Conservation (phyloP, 805 yeast genomes). For the Ogataea sp. region DNA sequence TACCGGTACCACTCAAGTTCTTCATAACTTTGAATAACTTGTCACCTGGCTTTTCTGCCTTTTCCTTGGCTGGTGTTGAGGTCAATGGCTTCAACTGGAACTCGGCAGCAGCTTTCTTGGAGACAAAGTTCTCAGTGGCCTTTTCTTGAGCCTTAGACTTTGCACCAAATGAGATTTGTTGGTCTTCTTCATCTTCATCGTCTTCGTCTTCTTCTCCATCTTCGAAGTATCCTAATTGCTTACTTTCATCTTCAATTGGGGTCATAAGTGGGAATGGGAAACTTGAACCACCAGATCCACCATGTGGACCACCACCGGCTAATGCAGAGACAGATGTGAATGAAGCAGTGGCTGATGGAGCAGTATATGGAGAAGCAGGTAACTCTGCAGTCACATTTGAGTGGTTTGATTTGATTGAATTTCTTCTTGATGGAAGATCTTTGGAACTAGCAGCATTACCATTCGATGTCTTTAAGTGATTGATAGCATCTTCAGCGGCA, state of each 20-base stretch:
- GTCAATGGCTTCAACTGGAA: conserved; percentile 34
- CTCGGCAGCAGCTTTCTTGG: conserved; percentile 3
- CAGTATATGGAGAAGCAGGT: conserved; percentile 66
- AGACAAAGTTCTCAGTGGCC: conserved; percentile 35
- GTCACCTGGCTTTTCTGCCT: conserved; percentile 37
- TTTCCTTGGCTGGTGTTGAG: conserved; percentile 1
- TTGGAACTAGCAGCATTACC: conserved; percentile 17
- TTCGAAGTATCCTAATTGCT: conserved; percentile 20
- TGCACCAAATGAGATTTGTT: conserved; percentile 52
- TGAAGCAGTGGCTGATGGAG: conserved; percentile 72
- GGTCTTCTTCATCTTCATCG: conserved; percentile 40
- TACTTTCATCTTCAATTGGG: conserved; percentile 26
- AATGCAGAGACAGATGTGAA: conserved; percentile 48
- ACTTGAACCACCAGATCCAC: conserved; percentile 19
- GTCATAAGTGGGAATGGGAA: conserved; percentile 45
- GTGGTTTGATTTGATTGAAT: conserved; percentile 9
- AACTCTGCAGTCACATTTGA: conserved; percentile 3
- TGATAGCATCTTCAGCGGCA: conserved; percentile 64
- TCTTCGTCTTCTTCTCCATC: conserved; percentile 18
- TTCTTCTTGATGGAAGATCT: conserved; percentile 10
- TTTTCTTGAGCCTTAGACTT: conserved; percentile 46
- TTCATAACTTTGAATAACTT: conserved; percentile 84
- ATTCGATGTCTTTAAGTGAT: conserved; percentile 15
- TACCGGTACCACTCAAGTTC: conserved; percentile 75
- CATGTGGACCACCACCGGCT: conserved; percentile 28